Base-by-base conservation (phyloP, 345 rosid genomes). In the Nasturtium officinale region DNA sequence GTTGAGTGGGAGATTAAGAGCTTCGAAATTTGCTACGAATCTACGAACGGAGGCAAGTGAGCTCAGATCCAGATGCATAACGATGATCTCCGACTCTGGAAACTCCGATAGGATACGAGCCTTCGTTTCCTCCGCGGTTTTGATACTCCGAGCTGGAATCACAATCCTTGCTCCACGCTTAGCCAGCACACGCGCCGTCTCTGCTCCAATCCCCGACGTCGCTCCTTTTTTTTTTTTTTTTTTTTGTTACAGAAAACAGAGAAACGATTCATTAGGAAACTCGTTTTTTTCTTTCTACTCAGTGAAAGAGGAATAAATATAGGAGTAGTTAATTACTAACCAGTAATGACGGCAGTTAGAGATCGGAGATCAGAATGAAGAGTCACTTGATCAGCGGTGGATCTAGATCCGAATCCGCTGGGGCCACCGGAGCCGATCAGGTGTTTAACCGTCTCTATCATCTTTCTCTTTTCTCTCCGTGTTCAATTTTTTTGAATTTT, bases 141-240 rank as follows among this genome's bases (percentile, higher is more conserved):
- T 94, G 43, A 88, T 73, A 69, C 76, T 91, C 80, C 98, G 71
- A 28, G 89, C 93, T 54, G 98, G 98, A 28, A 94, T 61, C 67
- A 94, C 95, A 61, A 94, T 81, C 82, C 88, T 81, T 47, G 85
- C 95, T 9, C 98, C 93, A 43, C 91, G 69, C 79, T 87, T 91
- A 0, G 92, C 93, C 53, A 94, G 63, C 17, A 86, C 95, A 9
- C 95, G 86, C 1, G 98, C 98, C 65, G 97, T 91, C 87, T 94
- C 98, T 5, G 89, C 92, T 61, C 98, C 98, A 9, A 94, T 94
- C 71, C 98, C 98, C 18, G 98, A 94, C 78, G 98, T 94, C 9
- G 96, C 96, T 6, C 64, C 61, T 23, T 29, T 29, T 29, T 29
- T 29, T 29, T 30, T 23, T 23, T 23, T 23, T 23, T 23, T 23